Evolutionary conservation across 192 early-diverging fungal species (phyloP), one percentile per base, ranked within the genome.

Genomic region (Dissophora globulifera): DNA sequence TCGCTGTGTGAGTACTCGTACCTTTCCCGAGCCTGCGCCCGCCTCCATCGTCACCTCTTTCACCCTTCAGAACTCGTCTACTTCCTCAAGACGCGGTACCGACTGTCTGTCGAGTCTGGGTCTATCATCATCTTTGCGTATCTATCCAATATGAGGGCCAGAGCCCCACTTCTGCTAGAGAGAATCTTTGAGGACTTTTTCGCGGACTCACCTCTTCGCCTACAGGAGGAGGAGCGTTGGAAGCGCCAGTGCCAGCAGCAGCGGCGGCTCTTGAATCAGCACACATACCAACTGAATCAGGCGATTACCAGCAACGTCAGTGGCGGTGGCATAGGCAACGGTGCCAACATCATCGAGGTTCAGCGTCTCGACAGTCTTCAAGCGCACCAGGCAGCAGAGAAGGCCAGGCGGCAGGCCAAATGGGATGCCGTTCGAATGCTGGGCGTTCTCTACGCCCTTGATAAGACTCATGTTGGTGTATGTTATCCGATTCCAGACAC

Each of bases 171-270:
- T 17, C 25, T 82, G 27, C 69, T 82, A 2, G 80, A 82, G 23
- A 55, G 69, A n/a, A 78, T 82, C 31, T 72, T 82, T 53, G 75
- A 82, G 33, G 76, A 82, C n/a, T 82, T 82, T 57, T 82, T 82
- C 26, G 58, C 66, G 17, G 75, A 78, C 40, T 59, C 65, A 15
- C 48, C 47, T 22, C 47, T 74, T 30, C 41, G 45, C 26, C 54
- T 63, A 0, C 46, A 57, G 23, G 64, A 67, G 45, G 72, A 76
- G 7, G 41, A 59, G 9, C 46, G 47, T 6, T 31, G 49, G 38
- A 67, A 50, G 30, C 30, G 42, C 5, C 50, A 55, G 7, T 29
- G 31, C 10, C 51, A 50, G 47, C 30, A 42, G 15, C 50, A 58
- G n/a, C n/a, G 48, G 6, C 56, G 57, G n/a, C 27, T 50, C 12